Conservation (phyloP, 305 asterid genomes). For the Lippia alba region DNA sequence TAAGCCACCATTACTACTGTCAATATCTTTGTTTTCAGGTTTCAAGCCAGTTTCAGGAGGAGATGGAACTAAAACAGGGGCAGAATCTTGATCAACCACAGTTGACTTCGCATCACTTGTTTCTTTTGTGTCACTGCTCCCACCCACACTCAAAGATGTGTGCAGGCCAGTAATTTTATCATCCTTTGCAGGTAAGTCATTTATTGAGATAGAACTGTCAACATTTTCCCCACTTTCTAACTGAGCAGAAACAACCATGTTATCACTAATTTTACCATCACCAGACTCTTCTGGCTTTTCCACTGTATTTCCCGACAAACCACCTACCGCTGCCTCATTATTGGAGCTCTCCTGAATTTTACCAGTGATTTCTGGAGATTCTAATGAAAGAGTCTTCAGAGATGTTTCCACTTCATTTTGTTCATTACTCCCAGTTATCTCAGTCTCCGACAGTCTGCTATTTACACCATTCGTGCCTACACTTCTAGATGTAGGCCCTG, state of each 20-base stretch:
- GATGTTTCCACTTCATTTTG: conserved; percentile 33
- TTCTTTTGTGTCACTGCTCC: conserved; percentile 29
- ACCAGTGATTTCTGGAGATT: conserved; percentile 34
- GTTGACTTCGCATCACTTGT: conserved; percentile 28
- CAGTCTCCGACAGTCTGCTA: conserved; percentile 34
- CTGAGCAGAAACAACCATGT: conserved; percentile 36
- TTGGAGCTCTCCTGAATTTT: conserved; percentile 32
- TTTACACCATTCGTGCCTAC: conserved; percentile 31
- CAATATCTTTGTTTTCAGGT: conserved; percentile 43
- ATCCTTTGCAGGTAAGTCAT: conserved; percentile 33
- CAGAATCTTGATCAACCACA: conserved; percentile 28
- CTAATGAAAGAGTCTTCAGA: conserved; percentile 30
- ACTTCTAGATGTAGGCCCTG: conserved; percentile 32
- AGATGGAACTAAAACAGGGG: conserved; percentile 18
- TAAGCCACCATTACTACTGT: conserved; percentile 23
- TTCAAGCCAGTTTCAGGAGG: conserved; percentile 33
- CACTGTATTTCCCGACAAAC: conserved; percentile 26
- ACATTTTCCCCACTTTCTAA: conserved; percentile 23
- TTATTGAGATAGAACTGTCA: conserved; percentile 28
- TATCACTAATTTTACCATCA: conserved; percentile 35
- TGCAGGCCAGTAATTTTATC: conserved; percentile 29
- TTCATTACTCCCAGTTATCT: conserved; percentile 29
- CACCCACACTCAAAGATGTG: conserved; percentile 27
- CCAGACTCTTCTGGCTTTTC: conserved; percentile 42
- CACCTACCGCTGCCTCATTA: conserved; percentile 33